phyloP scores from a whole-genome alignment of 768 basidiomycete genomes.

The Suillus weaverae region DNA sequence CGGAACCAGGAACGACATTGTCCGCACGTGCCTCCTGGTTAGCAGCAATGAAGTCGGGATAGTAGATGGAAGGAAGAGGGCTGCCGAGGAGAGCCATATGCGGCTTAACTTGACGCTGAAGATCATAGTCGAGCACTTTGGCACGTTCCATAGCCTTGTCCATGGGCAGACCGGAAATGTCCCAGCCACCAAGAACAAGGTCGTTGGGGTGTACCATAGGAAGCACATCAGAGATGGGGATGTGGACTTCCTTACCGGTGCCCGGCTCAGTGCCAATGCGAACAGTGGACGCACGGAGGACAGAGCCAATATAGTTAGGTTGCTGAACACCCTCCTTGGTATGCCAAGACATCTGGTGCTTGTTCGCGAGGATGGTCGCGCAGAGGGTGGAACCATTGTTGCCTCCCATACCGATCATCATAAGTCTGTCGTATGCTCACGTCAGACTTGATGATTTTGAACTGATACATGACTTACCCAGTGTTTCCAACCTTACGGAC shows the following conservation, averaged over 20 bases:
- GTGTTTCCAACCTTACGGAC: conserved; percentile 83
- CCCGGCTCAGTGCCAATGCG: conserved; percentile 80
- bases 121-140: conserved; percentile 92
- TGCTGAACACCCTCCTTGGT: conserved; percentile 90
- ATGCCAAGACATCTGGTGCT: conserved; percentile 90
- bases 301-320: conserved; percentile 97
- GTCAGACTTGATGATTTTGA: conserved; percentile 8
- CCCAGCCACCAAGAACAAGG: conserved; percentile 97
- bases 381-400: conserved; percentile 96
- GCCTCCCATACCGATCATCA: conserved; percentile 96
- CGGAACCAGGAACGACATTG: conserved; percentile 80
- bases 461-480: conserved; percentile 59
- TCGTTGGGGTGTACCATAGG: conserved; percentile 99
- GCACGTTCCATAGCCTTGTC: conserved; percentile 94
- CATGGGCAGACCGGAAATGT: conserved; percentile 83
- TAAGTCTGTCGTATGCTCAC: conserved; percentile 55
- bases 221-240: conserved; percentile 89
- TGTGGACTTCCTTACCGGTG: conserved; percentile 86
- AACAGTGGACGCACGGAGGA: conserved; percentile 94
- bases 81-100: conserved; percentile 77
- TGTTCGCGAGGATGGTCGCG: conserved; percentile 95
- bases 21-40: conserved; percentile 97
- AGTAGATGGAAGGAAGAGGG: conserved; percentile 94
- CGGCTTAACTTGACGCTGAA: conserved; percentile 92
- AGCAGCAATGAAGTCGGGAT: conserved; percentile 96